Evolutionary conservation across 805 yeast genomes (phyloP).

Genomic region (Teunomyces stri): DNA sequence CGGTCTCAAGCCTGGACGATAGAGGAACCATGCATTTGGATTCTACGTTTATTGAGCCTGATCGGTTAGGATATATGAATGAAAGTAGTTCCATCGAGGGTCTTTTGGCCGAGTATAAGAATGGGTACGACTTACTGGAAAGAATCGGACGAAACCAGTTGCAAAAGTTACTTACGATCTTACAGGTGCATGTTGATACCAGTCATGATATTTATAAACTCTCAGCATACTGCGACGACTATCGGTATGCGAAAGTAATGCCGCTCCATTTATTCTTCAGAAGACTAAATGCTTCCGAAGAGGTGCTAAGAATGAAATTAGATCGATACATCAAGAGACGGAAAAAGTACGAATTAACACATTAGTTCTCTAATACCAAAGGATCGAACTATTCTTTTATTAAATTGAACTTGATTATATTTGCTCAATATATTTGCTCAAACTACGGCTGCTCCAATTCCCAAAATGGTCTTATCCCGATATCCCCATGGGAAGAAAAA

Average conservation of each 20-base stretch:
- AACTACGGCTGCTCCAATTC: no score
- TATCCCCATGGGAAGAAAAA: no score
- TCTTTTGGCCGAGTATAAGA: neutral
- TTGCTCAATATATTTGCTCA: neutral
- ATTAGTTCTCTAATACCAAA: neutral
- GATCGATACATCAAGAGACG: neutral
- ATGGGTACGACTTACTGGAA: neutral
- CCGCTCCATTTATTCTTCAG: neutral
- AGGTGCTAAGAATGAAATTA: neutral
- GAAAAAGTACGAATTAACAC: neutral
- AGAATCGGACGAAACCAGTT: neutral
- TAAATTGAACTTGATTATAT: neutral
- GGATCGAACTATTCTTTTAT: neutral
- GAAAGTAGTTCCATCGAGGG: conserved; percentile 1
- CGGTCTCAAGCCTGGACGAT: neutral
- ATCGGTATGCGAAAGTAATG: conserved; percentile 1
- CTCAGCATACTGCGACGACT: conserved; percentile 1
- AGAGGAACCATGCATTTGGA: neutral
- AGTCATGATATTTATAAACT: neutral
- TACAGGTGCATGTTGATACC: neutral
- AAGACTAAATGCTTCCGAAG: neutral
- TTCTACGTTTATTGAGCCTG: neutral
- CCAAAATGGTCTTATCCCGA: no score
- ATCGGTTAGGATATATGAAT: neutral
- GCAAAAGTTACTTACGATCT: neutral